Percentiles rank a stretch among this genome's conserved stretches.
Evolutionary conservation across 371 early-diverging fungal species (phyloP).

Genomic region (Syncephalastrum sp.): DNA sequence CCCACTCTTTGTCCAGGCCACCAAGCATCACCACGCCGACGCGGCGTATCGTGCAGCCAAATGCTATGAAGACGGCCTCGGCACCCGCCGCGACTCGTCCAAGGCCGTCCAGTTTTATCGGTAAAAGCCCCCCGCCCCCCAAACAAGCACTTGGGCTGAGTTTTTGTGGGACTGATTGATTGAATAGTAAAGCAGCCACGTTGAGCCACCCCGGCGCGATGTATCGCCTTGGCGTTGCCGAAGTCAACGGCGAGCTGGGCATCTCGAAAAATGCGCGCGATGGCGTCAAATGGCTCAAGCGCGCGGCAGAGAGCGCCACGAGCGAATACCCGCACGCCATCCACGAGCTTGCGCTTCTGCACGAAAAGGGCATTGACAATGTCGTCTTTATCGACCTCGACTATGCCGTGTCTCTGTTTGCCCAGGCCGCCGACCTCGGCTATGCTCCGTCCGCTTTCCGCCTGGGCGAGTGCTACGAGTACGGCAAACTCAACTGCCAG

Average conservation of each 20-base stretch:
- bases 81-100: constrained; percentile 57
- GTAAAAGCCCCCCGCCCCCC: constrained; percentile 18
- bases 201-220: constrained; percentile 70
- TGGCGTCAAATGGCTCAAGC: constrained; percentile 80
- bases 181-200: constrained; percentile 63
- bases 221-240: constrained; percentile 72
- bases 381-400: constrained; percentile 71
- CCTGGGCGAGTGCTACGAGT: constrained; percentile 80
- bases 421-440: constrained; percentile 74
- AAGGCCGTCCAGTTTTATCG: constrained; percentile 73
- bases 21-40: constrained; percentile 68
- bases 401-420: constrained; percentile 73
- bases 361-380: constrained; percentile 68
- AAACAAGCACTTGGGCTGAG: too few species aligned
- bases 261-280: constrained; percentile 63
- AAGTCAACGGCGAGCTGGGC: constrained; percentile 72
- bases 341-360: constrained; percentile 73
- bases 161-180: too few species aligned
- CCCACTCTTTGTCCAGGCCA: constrained; percentile 67
- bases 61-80: constrained; percentile 70
- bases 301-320: constrained; percentile 73
- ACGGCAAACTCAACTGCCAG: constrained; percentile 66
- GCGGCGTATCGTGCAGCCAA: constrained; percentile 69
- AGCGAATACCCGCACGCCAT: constrained; percentile 74
- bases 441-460: constrained; percentile 78